phyloP scores from a whole-genome alignment of 2,329 filamentous ascomycete species.

The Chrysosporium queenslandicum region DNA sequence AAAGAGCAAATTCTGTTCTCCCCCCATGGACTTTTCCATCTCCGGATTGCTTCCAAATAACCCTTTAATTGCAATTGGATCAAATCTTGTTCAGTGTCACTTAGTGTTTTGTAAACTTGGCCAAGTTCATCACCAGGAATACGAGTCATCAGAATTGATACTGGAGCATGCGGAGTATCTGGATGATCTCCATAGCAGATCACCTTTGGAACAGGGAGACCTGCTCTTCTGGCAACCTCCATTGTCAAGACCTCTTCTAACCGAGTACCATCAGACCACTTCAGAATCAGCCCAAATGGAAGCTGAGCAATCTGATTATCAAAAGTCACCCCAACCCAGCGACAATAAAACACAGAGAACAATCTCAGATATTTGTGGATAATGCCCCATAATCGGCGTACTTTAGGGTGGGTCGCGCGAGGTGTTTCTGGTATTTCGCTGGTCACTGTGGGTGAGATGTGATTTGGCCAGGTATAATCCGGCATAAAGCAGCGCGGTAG shows the following conservation, averaged over 20 bases:
- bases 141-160: conserved; percentile 34
- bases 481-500: conserved; percentile 15
- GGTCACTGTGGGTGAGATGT: conserved; percentile 9
- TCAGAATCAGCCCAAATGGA: conserved; percentile 31
- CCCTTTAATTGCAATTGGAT: conserved; percentile 24
- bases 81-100: conserved; percentile 21
- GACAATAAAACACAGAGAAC: conserved; percentile 22
- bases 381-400: conserved; percentile 24
- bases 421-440: conserved; percentile 22
- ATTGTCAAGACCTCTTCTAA: conserved; percentile 28
- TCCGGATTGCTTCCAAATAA: conserved; percentile 29
- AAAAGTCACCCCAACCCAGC: conserved; percentile 23
- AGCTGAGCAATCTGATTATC: conserved; percentile 29
- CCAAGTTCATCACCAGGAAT: conserved; percentile 28
- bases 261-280: conserved; percentile 31
- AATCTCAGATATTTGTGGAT: conserved; percentile 22
- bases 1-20: conserved; percentile 25
- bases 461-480: conserved; percentile 19
- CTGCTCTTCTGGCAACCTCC: conserved; percentile 24
- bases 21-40: conserved; percentile 24
- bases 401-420: conserved; percentile 15
- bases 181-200: conserved; percentile 24
- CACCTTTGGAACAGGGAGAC: conserved; percentile 27
- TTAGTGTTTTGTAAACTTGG: conserved; percentile 25
- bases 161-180: conserved; percentile 23